These are phyloP conservation scores for Rhizopogon roseolus DNA, from an alignment of 768 basidiomycete species.

Conservation along the genomic window DNA sequence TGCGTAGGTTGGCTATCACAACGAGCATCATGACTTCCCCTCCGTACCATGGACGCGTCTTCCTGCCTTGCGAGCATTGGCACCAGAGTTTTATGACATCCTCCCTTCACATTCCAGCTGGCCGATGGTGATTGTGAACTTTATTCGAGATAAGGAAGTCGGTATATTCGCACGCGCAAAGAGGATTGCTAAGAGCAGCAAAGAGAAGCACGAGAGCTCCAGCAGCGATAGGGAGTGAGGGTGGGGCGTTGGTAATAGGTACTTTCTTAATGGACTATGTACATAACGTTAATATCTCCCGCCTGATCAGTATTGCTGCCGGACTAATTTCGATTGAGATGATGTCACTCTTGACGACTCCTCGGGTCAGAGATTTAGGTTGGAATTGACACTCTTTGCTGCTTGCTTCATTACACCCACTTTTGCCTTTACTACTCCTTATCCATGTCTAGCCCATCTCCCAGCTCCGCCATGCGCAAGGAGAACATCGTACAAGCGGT, in stretches of 20 bases:
- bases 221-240: conserved; percentile 13
- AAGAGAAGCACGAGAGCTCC: conserved; percentile 10
- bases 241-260: not conserved
- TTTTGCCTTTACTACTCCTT: no score
- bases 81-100: conserved; percentile 88
- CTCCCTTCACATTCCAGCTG: conserved; percentile 87
- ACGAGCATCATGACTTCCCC: conserved; percentile 99
- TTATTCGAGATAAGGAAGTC: conserved; percentile 86
- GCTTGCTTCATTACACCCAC: not conserved
- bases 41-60: conserved; percentile 94
- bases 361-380: no score
- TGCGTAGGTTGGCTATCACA: conserved; percentile 90
- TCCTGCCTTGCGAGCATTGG: conserved; percentile 74
- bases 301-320: not conserved
- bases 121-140: conserved; percentile 93
- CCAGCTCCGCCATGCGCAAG: not conserved
- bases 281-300: not conserved
- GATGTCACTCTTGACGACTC: no score
- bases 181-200: conserved; percentile 43
- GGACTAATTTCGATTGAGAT: no score
- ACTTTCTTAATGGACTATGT: conserved; percentile 7
- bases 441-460: no score
- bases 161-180: conserved; percentile 90
- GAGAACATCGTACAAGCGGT: conserved; percentile 13
- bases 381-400: not conserved